These are phyloP conservation scores for Diplogelasinospora grovesii DNA, from an alignment of 495 filamentous ascomycete species.

Conservation along the genomic window DNA sequence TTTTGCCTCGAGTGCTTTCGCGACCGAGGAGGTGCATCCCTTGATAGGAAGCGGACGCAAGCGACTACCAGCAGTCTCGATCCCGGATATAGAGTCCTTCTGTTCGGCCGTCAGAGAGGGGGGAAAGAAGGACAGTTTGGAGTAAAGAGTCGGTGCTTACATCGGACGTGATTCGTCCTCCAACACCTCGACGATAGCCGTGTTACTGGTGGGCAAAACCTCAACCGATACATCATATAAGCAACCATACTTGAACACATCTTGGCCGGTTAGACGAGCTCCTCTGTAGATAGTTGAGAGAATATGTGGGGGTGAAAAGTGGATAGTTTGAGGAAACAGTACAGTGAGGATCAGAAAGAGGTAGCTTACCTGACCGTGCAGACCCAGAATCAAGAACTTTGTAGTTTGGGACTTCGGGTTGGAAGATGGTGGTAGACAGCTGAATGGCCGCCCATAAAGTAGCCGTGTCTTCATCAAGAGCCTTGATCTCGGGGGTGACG, in stretches of 20 bases:
- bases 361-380: slow-evolving; percentile 8
- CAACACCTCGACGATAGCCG: slow-evolving; percentile 31
- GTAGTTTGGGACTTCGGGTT: slow-evolving; percentile 5
- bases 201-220: slow-evolving; percentile 24
- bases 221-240: slow-evolving; percentile 36
- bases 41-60: slow-evolving; percentile 24
- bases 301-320: too few relatives aligned
- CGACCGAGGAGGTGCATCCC: slow-evolving; percentile 1
- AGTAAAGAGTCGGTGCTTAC: slow-evolving; percentile 14
- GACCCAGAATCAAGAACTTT: neutral
- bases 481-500: slow-evolving; percentile 47
- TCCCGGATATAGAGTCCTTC: slow-evolving; percentile 30
- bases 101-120: neutral
- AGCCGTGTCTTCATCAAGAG: slow-evolving; percentile 24
- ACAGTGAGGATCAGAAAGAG: neutral
- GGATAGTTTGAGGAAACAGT: neutral
- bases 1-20: slow-evolving; percentile 21
- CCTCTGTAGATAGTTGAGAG: too few relatives aligned
- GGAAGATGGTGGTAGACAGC: slow-evolving; percentile 32
- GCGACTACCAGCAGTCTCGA: slow-evolving; percentile 35
- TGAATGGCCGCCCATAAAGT: slow-evolving; percentile 43
- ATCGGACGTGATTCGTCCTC: slow-evolving; percentile 19
- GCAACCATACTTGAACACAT: slow-evolving; percentile 30
- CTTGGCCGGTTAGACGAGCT: too few relatives aligned
- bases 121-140: neutral